Evolutionary conservation across 2,329 filamentous ascomycete species (phyloP).

Genomic region (Sodiomyces alkalinus): DNA sequence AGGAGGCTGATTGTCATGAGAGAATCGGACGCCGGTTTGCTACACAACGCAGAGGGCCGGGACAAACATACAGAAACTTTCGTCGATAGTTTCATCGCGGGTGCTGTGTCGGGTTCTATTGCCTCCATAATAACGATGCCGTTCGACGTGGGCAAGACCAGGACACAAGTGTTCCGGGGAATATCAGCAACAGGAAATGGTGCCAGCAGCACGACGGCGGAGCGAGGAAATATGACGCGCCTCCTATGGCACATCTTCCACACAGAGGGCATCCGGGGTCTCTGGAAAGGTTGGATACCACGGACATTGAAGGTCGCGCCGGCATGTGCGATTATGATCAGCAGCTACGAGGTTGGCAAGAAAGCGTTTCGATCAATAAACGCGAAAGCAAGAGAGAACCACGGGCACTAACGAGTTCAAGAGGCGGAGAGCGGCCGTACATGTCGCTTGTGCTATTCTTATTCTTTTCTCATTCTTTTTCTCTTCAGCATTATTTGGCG

Average conservation of each 20-base stretch:
- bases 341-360: conserved; percentile 93
- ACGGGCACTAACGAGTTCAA: too few relatives aligned
- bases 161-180: conserved; percentile 64
- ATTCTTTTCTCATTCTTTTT: too few relatives aligned
- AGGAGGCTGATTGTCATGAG: conserved; percentile 55
- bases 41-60: conserved; percentile 23
- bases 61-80: conserved; percentile 68
- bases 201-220: conserved; percentile 25
- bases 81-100: conserved; percentile 76
- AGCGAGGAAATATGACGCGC: conserved; percentile 62
- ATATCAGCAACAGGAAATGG: conserved; percentile 16
- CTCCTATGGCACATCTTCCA: conserved; percentile 86
- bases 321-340: conserved; percentile 98
- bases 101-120: conserved; percentile 66
- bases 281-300: conserved; percentile 87
- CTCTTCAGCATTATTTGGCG: conserved; percentile 3
- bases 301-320: conserved; percentile 89
- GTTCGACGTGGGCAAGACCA: conserved; percentile 94
- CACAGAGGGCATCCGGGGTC: conserved; percentile 62
- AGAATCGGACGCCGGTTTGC: conserved; percentile 30
- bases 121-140: conserved; percentile 84
- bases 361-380: conserved; percentile 69
- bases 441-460: conserved; percentile 1
- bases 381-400: conserved; percentile 22
- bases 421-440: background rate